phyloP scores from a whole-genome alignment of 2,329 filamentous ascomycete species.

The Harringtonia aguacate region DNA sequence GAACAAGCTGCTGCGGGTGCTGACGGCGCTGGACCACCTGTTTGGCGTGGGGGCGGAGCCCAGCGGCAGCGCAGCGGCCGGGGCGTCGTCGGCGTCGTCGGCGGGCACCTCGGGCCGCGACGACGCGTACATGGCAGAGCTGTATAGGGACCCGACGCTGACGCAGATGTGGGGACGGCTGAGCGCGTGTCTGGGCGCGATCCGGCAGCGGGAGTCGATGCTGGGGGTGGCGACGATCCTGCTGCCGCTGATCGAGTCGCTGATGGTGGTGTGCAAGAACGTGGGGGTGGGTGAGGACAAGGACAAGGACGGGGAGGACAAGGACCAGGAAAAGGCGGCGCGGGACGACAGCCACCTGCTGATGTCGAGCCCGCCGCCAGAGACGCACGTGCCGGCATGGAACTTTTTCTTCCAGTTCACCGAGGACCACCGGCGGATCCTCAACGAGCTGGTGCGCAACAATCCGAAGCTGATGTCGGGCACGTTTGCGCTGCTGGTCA shows the following conservation, averaged over 20 bases:
- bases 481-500: conserved; percentile 89
- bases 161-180: conserved; percentile 85
- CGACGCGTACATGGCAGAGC: conserved; percentile 71
- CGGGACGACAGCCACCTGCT: conserved; percentile 29
- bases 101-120: conserved; percentile 48
- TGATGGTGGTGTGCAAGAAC: conserved; percentile 99
- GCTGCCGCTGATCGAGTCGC: conserved; percentile 82
- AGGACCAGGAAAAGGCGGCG: neutral
- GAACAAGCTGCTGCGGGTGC: conserved; percentile 82
- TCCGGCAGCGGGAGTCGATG: conserved; percentile 88
- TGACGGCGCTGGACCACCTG: conserved; percentile 90
- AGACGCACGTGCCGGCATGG: conserved; percentile 44
- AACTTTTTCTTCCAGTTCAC: conserved; percentile 95
- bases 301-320: neutral
- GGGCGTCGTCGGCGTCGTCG: neutral
- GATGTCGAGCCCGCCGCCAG: conserved; percentile 65
- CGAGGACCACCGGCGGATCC: conserved; percentile 91
- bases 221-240: conserved; percentile 95
- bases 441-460: conserved; percentile 94
- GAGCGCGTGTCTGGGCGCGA: conserved; percentile 77
- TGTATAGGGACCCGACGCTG: conserved; percentile 89
- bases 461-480: conserved; percentile 98
- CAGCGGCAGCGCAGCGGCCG: conserved; percentile 17
- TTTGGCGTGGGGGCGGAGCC: conserved; percentile 65
- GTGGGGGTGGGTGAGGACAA: neutral